A percentile compares a stretch with the other conserved stretches of the same genome.
Conservation (phyloP, 139 green algal genomes). For the Mesostigma viride region DNA sequence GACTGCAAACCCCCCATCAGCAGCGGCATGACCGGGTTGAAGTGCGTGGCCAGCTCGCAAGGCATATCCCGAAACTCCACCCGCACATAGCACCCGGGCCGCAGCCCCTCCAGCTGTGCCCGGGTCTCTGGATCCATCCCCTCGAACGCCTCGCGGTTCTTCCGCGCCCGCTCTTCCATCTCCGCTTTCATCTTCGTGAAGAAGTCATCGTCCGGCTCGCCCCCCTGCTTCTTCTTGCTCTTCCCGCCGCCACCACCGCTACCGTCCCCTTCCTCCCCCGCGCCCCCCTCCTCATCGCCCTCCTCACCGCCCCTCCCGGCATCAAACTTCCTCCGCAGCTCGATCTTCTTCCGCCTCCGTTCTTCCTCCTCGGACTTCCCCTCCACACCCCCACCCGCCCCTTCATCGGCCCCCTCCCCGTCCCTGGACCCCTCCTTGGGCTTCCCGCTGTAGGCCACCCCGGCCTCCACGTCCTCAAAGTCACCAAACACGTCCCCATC, state of each 20-base stretch:
- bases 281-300: constrained; percentile 6
- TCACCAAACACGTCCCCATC: constrained; percentile 66
- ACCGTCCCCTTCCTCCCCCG: not conserved
- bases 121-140: constrained; percentile 55
- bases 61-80: constrained; percentile 70
- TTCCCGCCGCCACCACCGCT: constrained; percentile 30
- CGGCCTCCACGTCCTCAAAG: constrained; percentile 92
- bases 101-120: constrained; percentile 63
- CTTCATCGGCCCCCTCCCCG: constrained; percentile 17
- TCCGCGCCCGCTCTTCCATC: constrained; percentile 49
- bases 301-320: constrained; percentile 33
- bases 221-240: not conserved
- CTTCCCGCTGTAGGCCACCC: constrained; percentile 69
- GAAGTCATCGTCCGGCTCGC: constrained; percentile 31
- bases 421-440: constrained; percentile 43
- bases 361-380: constrained; percentile 25
- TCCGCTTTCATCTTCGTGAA: constrained; percentile 81
- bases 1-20: constrained; percentile 70
- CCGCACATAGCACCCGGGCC: constrained; percentile 75
- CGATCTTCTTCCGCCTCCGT: constrained; percentile 20
- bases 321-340: constrained; percentile 22
- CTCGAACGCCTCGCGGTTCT: constrained; percentile 55
- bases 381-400: constrained; percentile 18
- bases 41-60: constrained; percentile 76
- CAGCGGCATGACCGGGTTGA: constrained; percentile 64